These are phyloP conservation scores for Porphyrellus cyaneotinctus DNA, from an alignment of 768 basidiomycete genomes.

Conservation along the genomic window DNA sequence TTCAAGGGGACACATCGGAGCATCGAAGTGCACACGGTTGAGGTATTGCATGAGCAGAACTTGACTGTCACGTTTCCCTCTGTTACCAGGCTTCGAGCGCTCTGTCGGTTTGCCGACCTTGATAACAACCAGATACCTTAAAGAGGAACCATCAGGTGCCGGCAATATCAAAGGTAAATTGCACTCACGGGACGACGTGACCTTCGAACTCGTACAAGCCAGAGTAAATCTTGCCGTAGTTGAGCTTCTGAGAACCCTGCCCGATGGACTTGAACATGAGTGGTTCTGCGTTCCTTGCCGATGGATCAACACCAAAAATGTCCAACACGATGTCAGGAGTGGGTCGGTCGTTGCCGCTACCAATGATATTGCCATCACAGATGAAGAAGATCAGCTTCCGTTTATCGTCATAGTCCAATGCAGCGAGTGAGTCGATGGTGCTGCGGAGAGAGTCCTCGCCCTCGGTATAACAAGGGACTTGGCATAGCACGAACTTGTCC, in stretches of 20 bases:
- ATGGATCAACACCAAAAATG: slow-evolving; percentile 62
- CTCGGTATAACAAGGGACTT: slow-evolving; percentile 69
- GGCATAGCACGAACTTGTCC: slow-evolving; percentile 67
- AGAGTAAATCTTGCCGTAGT: slow-evolving; percentile 69
- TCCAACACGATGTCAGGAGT: slow-evolving; percentile 67
- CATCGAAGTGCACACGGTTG: slow-evolving; percentile 65
- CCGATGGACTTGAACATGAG: slow-evolving; percentile 67
- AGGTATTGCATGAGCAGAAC: slow-evolving; percentile 63
- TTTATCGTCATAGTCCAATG: slow-evolving; percentile 66
- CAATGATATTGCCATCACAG: slow-evolving; percentile 70
- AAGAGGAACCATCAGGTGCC: background rate
- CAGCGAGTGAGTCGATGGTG: slow-evolving; percentile 66
- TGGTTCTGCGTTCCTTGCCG: slow-evolving; percentile 58
- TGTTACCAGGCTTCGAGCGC: slow-evolving; percentile 60
- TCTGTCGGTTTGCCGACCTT: slow-evolving; percentile 69
- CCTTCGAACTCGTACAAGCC: slow-evolving; percentile 69
- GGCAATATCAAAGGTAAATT: background rate
- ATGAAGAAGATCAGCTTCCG: slow-evolving; percentile 64
- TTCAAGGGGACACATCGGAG: slow-evolving; percentile 63
- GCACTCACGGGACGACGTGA: slow-evolving; percentile 59
- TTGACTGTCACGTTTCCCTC: slow-evolving; percentile 68
- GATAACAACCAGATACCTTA: slow-evolving; percentile 56
- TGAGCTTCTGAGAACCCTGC: slow-evolving; percentile 61
- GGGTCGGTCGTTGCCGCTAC: slow-evolving; percentile 61
- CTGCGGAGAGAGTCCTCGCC: slow-evolving; percentile 64